These are phyloP conservation scores for Cardiospermum halicacabum DNA, from an alignment of 345 rosid genomes.

Conservation along the genomic window DNA sequence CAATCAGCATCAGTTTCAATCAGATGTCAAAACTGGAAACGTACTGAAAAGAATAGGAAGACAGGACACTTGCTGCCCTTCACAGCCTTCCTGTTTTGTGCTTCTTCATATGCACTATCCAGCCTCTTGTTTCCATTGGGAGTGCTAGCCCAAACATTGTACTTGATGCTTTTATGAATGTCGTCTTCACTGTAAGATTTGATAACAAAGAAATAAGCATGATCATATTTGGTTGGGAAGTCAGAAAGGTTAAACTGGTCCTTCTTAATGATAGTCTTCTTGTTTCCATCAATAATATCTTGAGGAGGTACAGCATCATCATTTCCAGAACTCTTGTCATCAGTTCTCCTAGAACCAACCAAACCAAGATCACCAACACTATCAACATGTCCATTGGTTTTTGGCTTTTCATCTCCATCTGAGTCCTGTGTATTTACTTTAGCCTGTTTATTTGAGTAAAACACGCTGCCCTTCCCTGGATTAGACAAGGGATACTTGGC, in stretches of 20 bases:
- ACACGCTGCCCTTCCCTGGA: constrained; percentile 31
- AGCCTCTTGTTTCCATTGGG: constrained; percentile 59
- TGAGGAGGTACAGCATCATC: constrained; percentile 17
- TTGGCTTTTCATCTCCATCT: constrained; percentile 33
- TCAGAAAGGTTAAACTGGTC: constrained; percentile 48
- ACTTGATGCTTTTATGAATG: constrained; percentile 60
- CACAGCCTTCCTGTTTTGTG: constrained; percentile 33
- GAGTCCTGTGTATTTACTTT: constrained; percentile 27
- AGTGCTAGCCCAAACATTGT: constrained; percentile 72
- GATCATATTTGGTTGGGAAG: constrained; percentile 42
- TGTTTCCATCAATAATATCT: constrained; percentile 29
- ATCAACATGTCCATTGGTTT: constrained; percentile 30
- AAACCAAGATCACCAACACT: constrained; percentile 13
- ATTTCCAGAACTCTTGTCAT: constrained; percentile 20
- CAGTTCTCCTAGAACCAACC: constrained; percentile 16
- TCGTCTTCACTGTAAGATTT: constrained; percentile 72
- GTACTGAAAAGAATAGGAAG: constrained; percentile 64
- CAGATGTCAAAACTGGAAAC: background rate
- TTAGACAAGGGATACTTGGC: constrained; percentile 24
- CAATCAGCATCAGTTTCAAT: background rate
- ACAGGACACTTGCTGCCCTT: constrained; percentile 45
- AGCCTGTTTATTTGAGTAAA: constrained; percentile 18
- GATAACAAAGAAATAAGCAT: constrained; percentile 54
- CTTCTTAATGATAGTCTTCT: constrained; percentile 34
- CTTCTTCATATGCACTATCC: constrained; percentile 47